A percentile compares a stretch with the other conserved stretches of the same genome.
These are phyloP conservation scores for Alternaria arbusti DNA, from an alignment of 2,329 filamentous ascomycete genomes.

Conservation along the genomic window DNA sequence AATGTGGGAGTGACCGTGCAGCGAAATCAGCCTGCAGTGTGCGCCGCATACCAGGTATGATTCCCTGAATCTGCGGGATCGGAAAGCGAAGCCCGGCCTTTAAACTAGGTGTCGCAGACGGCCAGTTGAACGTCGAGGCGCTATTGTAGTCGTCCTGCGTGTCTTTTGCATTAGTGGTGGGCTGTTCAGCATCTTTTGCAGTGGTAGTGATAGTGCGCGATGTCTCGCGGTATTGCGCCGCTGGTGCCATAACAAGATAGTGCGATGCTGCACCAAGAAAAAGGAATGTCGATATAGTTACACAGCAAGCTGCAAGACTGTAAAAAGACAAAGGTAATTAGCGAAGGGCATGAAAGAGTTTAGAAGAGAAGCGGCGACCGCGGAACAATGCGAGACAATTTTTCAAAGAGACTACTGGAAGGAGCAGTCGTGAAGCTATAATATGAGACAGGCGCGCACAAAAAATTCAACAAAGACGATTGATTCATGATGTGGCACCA, in stretches of 20 bases:
- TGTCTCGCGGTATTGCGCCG: background rate
- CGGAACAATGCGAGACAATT: background rate
- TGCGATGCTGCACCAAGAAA: background rate
- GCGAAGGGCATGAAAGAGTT: background rate
- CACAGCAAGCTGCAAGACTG: background rate
- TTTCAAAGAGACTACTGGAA: slow-evolving; percentile 1
- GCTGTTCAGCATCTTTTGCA: background rate
- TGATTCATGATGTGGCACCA: background rate
- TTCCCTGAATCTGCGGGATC: slow-evolving; percentile 1
- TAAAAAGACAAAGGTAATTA: background rate
- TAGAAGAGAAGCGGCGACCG: background rate
- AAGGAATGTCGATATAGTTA: background rate
- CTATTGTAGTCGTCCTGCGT: background rate
- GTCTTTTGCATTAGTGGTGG: background rate
- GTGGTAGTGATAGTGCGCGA: background rate
- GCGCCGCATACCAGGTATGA: slow-evolving; percentile 1
- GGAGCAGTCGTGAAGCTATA: background rate
- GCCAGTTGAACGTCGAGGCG: background rate
- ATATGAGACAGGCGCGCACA: background rate
- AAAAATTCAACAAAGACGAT: background rate
- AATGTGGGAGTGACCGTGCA: background rate
- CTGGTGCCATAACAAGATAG: background rate
- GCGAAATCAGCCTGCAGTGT: background rate
- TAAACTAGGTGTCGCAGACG: background rate
- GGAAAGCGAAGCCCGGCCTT: background rate